A percentile compares a stretch with the other conserved stretches of the same genome.
Conservation (phyloP, 1,284 basidiomycete genomes). For the Tilletia setariae region DNA sequence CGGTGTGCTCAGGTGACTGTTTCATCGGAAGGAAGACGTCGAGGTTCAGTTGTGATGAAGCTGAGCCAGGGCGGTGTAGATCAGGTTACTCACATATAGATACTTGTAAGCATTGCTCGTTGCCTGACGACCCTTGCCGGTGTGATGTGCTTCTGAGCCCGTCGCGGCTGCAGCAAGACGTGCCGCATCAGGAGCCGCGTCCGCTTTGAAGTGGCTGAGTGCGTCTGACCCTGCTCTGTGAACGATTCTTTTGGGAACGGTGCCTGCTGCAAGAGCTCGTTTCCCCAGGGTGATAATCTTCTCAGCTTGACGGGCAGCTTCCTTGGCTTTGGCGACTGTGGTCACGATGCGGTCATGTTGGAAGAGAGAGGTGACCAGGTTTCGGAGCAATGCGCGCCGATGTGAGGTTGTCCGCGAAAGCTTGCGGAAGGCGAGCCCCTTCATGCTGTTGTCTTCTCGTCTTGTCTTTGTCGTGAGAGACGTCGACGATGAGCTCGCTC, state of each 20-base stretch:
- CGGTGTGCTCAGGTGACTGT: conserved; percentile 54
- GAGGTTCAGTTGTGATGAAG: background rate
- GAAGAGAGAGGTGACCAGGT: conserved; percentile 88
- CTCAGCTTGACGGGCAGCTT: conserved; percentile 84
- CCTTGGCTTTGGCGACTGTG: conserved; percentile 91
- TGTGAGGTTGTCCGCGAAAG: conserved; percentile 41
- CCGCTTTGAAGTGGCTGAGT: background rate
- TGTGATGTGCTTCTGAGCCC: background rate
- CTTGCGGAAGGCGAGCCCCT: conserved; percentile 52
- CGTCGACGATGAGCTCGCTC: conserved; percentile 17
- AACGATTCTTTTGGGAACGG: background rate
- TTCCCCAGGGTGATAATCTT: conserved; percentile 65
- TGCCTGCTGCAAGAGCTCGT: conserved; percentile 26
- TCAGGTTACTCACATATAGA: background rate
- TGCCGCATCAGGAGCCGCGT: background rate
- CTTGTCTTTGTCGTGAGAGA: background rate
- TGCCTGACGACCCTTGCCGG: background rate
- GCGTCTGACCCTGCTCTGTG: background rate
- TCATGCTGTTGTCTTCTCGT: conserved; percentile 34
- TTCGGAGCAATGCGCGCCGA: conserved; percentile 55
- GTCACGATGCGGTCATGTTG: conserved; percentile 96
- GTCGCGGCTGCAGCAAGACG: background rate
- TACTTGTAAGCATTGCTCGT: background rate
- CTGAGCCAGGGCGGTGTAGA: background rate
- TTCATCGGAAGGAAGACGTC: background rate